These are phyloP conservation scores for Asclepias syriaca DNA, from an alignment of 257 asterid species.

Conservation along the genomic window DNA sequence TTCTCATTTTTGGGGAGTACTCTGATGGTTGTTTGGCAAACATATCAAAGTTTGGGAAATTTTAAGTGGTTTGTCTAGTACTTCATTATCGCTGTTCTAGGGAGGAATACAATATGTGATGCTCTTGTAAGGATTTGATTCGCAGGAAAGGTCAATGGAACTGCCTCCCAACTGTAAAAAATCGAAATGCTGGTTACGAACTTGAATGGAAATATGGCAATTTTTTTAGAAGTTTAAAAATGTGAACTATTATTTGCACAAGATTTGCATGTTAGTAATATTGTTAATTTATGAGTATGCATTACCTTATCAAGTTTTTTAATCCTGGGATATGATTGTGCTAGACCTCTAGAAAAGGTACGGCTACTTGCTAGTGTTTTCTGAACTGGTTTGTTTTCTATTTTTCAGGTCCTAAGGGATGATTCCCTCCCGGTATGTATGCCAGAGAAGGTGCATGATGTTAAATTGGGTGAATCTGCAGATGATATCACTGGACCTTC, in stretches of 20 bases:
- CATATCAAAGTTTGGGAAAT: background rate
- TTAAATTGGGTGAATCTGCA: constrained; percentile 63
- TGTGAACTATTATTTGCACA: background rate
- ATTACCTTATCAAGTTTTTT: background rate
- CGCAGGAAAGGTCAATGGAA: background rate
- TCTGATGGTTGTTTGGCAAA: background rate
- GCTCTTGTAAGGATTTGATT: background rate
- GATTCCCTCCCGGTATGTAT: constrained; percentile 66
- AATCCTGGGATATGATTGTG: background rate
- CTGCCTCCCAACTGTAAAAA: background rate
- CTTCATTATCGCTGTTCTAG: background rate
- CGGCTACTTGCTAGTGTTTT: background rate
- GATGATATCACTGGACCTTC: constrained; percentile 51
- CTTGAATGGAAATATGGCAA: background rate
- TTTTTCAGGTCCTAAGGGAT: constrained; percentile 65
- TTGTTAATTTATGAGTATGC: background rate
- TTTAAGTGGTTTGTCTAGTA: background rate
- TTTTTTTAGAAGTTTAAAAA: background rate
- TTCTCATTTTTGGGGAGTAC: background rate
- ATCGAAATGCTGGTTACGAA: background rate
- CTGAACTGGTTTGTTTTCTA: constrained; percentile 13
- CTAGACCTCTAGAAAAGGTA: background rate
- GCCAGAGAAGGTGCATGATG: constrained; percentile 89
- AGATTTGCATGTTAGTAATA: background rate
- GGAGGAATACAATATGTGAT: background rate